phyloP scores from a whole-genome alignment of 495 filamentous ascomycete genomes.

The Pyrenopolyporus hunteri region DNA sequence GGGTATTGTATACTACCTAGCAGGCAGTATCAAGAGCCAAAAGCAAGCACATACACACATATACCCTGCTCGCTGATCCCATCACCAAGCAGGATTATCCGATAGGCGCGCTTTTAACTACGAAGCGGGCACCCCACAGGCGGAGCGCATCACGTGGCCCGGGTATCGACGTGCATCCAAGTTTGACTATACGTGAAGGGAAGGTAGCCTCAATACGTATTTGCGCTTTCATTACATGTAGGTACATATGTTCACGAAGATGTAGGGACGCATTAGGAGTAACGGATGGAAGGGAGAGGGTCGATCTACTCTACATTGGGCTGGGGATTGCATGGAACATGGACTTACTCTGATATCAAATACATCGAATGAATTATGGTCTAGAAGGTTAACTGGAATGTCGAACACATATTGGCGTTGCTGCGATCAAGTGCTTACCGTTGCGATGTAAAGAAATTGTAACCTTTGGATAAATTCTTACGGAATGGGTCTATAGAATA shows the following conservation, averaged over 20 bases:
- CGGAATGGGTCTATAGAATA: too few relatives aligned
- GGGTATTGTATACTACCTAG: not conserved
- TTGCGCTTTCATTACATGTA: too few relatives aligned
- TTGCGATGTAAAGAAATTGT: too few relatives aligned
- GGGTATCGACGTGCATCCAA: not conserved
- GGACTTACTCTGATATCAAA: not conserved
- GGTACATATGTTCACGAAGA: too few relatives aligned
- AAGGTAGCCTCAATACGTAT: not conserved
- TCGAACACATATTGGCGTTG: not conserved
- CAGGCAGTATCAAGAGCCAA: too few relatives aligned
- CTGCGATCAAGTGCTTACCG: too few relatives aligned
- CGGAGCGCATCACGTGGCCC: conserved; percentile 9
- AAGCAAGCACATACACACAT: too few relatives aligned
- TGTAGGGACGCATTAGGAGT: not conserved
- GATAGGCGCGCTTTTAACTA: conserved; percentile 7
- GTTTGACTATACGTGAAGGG: not conserved
- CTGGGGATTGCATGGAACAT: not conserved
- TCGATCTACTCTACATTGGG: not conserved
- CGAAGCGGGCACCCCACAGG: conserved; percentile 23
- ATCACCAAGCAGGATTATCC: not conserved
- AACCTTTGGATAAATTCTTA: too few relatives aligned
- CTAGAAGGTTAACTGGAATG: not conserved
- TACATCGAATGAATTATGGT: conserved; percentile 4
- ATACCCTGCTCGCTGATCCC: not conserved
- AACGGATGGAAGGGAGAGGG: not conserved